These are phyloP conservation scores for Colletotrichum tropicicola DNA, from an alignment of 2,329 filamentous ascomycete genomes.

Conservation along the genomic window DNA sequence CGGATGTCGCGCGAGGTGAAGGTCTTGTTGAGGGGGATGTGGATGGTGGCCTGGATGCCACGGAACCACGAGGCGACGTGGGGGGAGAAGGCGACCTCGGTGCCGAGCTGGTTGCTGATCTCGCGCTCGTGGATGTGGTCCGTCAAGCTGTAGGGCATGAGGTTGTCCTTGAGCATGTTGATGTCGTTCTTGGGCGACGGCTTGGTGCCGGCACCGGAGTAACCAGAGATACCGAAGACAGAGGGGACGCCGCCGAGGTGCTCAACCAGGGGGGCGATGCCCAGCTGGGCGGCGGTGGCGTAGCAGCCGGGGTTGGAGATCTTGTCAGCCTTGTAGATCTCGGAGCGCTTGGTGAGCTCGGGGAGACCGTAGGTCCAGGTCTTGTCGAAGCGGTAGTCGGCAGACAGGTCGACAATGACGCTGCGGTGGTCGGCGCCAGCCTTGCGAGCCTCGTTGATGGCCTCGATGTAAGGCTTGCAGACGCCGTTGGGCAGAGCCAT, in stretches of 20 bases:
- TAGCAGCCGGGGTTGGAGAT: conserved; percentile 97
- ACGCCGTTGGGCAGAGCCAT: conserved; percentile 97
- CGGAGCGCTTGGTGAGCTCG: conserved; percentile 80
- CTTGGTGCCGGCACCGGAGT: conserved; percentile 95
- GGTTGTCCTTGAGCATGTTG: conserved; percentile 81
- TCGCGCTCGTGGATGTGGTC: conserved; percentile 96
- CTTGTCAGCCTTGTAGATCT: conserved; percentile 80
- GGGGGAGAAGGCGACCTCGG: conserved; percentile 83
- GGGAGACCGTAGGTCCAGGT: conserved; percentile 91
- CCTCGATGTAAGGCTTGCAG: conserved; percentile 93
- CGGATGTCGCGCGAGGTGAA: conserved; percentile 94
- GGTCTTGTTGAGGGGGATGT: conserved; percentile 83
- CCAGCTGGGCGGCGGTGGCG: conserved; percentile 90
- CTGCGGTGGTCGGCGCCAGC: conserved; percentile 62
- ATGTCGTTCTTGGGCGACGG: conserved; percentile 94
- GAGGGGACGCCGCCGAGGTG: conserved; percentile 81
- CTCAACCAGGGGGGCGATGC: conserved; percentile 82
- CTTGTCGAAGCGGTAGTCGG: conserved; percentile 90
- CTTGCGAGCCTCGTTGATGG: conserved; percentile 76
- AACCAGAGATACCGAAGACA: conserved; percentile 91
- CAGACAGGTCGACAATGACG: conserved; percentile 92
- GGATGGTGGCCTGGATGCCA: conserved; percentile 92
- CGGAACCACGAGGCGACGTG: conserved; percentile 98
- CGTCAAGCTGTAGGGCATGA: conserved; percentile 90
- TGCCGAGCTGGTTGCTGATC: conserved; percentile 81